Conservation (phyloP, 2,329 filamentous ascomycete genomes). For the Calonectria pauciramosa region DNA sequence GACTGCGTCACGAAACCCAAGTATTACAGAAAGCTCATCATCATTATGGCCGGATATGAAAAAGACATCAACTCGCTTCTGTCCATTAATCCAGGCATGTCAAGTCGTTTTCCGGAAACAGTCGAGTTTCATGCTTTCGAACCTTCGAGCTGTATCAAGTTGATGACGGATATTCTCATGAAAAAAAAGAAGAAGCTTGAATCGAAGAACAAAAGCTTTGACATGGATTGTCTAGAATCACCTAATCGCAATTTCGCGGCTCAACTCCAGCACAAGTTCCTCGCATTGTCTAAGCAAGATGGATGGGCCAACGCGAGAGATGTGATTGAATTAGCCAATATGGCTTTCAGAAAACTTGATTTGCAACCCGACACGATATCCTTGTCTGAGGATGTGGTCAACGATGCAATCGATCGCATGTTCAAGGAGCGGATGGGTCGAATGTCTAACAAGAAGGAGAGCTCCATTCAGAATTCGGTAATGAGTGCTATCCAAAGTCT, state of each 20-base stretch:
- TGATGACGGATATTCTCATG: conserved; percentile 55
- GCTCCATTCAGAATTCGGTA: accelerated
- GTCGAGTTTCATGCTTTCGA: conserved; percentile 67
- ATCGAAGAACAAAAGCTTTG: conserved; percentile 34
- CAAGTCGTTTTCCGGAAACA: conserved; percentile 74
- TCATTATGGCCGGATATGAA: conserved; percentile 79
- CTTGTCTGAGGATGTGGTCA: conserved; percentile 37
- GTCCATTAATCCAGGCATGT: conserved; percentile 72
- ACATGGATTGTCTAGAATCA: conserved; percentile 44
- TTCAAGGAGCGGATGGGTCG: conserved; percentile 26
- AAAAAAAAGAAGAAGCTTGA: conserved; percentile 42
- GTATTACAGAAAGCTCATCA: conserved; percentile 72
- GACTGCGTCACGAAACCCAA: conserved; percentile 67
- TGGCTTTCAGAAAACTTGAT: conserved; percentile 58
- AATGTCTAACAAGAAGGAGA: conserved; percentile 30
- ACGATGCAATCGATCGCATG: conserved; percentile 41
- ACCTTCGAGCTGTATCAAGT: conserved; percentile 55
- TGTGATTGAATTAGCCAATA: conserved; percentile 66
- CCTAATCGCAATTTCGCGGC: conserved; percentile 22
- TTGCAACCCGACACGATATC: conserved; percentile 18
- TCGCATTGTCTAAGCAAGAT: conserved; percentile 54
- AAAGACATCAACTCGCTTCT: conserved; percentile 75
- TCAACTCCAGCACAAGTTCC: conserved; percentile 50
- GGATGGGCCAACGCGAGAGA: conserved; percentile 77
- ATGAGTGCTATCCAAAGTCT: accelerated